Conservation (phyloP, 192 early-diverging fungal species). For the Cladochytrium replicatum region DNA sequence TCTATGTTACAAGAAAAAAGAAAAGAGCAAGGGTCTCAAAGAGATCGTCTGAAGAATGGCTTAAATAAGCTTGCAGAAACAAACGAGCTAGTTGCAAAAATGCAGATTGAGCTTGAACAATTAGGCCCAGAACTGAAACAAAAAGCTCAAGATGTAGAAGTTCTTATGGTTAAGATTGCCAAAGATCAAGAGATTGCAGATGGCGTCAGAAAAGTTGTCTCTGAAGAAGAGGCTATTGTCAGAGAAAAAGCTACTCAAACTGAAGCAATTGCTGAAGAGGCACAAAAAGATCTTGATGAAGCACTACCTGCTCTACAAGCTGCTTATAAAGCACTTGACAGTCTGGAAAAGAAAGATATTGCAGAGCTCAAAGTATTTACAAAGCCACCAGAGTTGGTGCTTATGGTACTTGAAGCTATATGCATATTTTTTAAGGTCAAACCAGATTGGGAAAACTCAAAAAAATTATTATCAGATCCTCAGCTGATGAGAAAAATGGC, state of each 20-base stretch:
- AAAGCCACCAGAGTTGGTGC: slow-evolving; percentile 46
- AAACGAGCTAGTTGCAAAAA: slow-evolving; percentile 48
- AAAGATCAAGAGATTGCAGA: slow-evolving; percentile 56
- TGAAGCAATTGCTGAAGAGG: slow-evolving; percentile 47
- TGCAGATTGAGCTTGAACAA: slow-evolving; percentile 48
- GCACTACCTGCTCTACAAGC: slow-evolving; percentile 45
- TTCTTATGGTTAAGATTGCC: slow-evolving; percentile 49
- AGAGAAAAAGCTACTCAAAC: slow-evolving; percentile 43
- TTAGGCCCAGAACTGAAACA: slow-evolving; percentile 44
- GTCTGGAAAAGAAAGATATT: slow-evolving; percentile 52
- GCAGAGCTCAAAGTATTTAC: slow-evolving; percentile 51
- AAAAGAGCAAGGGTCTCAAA: slow-evolving; percentile 36
- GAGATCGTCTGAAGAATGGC: slow-evolving; percentile 43
- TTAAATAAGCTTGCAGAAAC: slow-evolving; percentile 46
- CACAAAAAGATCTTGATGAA: slow-evolving; percentile 47
- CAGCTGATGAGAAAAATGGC: slow-evolving; percentile 54
- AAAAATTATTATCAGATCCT: slow-evolving; percentile 44
- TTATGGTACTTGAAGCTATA: slow-evolving; percentile 49
- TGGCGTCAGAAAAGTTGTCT: slow-evolving; percentile 48
- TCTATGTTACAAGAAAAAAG: slow-evolving; percentile 50
- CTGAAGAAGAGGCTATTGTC: slow-evolving; percentile 47
- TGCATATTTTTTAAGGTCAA: slow-evolving; percentile 53
- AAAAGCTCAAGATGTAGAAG: slow-evolving; percentile 41
- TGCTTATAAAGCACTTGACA: slow-evolving; percentile 48
- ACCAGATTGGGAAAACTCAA: slow-evolving; percentile 50